Conservation (phyloP, 1,284 basidiomycete species). For the Sporisorium graminicola region DNA sequence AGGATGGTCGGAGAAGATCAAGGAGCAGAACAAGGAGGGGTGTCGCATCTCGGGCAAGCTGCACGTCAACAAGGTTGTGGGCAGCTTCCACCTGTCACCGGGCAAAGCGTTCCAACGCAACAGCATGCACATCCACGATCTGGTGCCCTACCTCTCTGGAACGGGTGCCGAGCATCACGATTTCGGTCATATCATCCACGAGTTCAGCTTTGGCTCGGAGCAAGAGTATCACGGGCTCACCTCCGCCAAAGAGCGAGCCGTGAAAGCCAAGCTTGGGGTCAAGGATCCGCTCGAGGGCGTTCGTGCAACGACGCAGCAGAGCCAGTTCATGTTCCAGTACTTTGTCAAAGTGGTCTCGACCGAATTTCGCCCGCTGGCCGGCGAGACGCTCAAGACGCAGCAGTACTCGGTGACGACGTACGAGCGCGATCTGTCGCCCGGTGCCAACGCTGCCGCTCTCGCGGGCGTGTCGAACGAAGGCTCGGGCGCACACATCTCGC, state of each 20-base stretch:
- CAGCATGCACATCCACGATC: conserved; percentile 85
- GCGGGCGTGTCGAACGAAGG: conserved; percentile 46
- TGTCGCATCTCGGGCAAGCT: conserved; percentile 92
- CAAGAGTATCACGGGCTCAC: conserved; percentile 53
- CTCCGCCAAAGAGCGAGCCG: conserved; percentile 33
- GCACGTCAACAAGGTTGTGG: conserved; percentile 91
- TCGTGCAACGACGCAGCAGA: conserved; percentile 74
- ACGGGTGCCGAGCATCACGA: conserved; percentile 72
- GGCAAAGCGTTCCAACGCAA: conserved; percentile 93
- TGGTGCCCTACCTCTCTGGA: conserved; percentile 87
- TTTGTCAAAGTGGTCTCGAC: conserved; percentile 81
- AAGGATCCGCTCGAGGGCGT: conserved; percentile 85
- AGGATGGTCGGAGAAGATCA: conserved; percentile 93
- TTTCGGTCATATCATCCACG: conserved; percentile 90
- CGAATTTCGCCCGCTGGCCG: conserved; percentile 55
- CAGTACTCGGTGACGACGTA: conserved; percentile 97
- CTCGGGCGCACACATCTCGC: conserved; percentile 75
- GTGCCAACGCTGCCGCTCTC: conserved; percentile 30
- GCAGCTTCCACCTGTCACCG: conserved; percentile 73
- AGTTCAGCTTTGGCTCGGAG: conserved; percentile 77
- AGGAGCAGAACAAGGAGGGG: conserved; percentile 91
- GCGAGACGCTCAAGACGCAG: conserved; percentile 76
- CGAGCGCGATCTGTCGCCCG: conserved; percentile 79
- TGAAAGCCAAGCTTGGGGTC: conserved; percentile 81
- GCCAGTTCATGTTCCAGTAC: conserved; percentile 74